Evolutionary conservation across 768 basidiomycete genomes (phyloP).

Genomic region (Phlegmacium glaucopus): DNA sequence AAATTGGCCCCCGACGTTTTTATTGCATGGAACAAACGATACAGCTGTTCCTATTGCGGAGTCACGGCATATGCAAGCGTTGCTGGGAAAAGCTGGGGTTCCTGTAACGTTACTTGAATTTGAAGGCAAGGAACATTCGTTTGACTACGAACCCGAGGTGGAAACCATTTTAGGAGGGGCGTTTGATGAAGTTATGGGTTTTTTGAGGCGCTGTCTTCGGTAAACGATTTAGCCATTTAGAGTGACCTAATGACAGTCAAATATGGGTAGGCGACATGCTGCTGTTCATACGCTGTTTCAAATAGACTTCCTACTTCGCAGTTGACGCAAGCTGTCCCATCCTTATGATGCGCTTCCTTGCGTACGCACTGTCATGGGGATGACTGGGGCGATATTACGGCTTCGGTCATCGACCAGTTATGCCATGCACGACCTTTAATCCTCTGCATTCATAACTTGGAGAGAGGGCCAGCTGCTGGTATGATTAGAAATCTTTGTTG

Average conservation of each 20-base stretch:
- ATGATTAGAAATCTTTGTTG: too few relatives aligned
- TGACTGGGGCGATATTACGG: too few relatives aligned
- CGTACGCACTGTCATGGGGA: too few relatives aligned
- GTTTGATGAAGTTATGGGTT: conserved; percentile 37
- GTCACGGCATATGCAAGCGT: conserved; percentile 31
- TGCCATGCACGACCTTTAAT: too few relatives aligned
- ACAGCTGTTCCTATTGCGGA: conserved; percentile 41
- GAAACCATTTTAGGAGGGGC: conserved; percentile 27
- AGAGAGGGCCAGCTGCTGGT: too few relatives aligned
- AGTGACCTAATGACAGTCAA: too few relatives aligned
- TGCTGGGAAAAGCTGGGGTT: conserved; percentile 35
- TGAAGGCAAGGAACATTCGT: conserved; percentile 49
- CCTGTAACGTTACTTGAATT: conserved; percentile 32
- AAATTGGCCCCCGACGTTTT: conserved; percentile 45
- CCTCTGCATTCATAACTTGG: too few relatives aligned
- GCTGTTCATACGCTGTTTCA: background rate
- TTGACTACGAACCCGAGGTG: conserved; percentile 46
- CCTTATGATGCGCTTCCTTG: too few relatives aligned
- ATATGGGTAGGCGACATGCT: background rate
- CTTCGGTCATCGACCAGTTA: too few relatives aligned
- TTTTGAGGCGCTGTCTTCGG: conserved; percentile 19
- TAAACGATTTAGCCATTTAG: too few relatives aligned
- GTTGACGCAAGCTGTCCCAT: too few relatives aligned
- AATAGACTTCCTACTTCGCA: too few relatives aligned
- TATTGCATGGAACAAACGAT: conserved; percentile 50